Evolutionary conservation across 495 filamentous ascomycete species (phyloP).

Genomic region (Ramalina intermedia): DNA sequence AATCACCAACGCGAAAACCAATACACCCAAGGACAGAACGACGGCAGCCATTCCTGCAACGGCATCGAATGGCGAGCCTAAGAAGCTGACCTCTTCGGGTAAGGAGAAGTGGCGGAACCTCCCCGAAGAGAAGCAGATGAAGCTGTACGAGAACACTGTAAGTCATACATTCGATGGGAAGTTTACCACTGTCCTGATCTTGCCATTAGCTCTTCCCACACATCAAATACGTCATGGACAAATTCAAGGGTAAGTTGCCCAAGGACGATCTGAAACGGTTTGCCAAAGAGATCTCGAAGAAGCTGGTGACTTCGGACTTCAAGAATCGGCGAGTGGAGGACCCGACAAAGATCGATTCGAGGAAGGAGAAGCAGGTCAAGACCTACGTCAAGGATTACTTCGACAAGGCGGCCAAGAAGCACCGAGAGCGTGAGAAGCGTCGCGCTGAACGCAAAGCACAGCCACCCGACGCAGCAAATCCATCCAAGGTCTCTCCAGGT

Average conservation of each 20-base stretch:
- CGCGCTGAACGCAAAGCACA: slow-evolving; percentile 37
- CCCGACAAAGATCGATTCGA: slow-evolving; percentile 62
- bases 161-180: slow-evolving; percentile 14
- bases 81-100: slow-evolving; percentile 47
- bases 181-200: neutral
- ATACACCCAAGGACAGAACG: slow-evolving; percentile 48
- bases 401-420: slow-evolving; percentile 68
- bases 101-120: slow-evolving; percentile 69
- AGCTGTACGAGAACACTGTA: slow-evolving; percentile 84
- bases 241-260: slow-evolving; percentile 69
- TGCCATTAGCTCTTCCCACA: slow-evolving; percentile 55
- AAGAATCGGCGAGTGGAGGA: slow-evolving; percentile 73
- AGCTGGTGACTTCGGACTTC: slow-evolving; percentile 76
- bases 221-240: slow-evolving; percentile 71
- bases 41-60: slow-evolving; percentile 36
- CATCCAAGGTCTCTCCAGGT: neutral
- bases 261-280: slow-evolving; percentile 80
- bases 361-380: slow-evolving; percentile 69
- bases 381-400: slow-evolving; percentile 71
- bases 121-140: slow-evolving; percentile 75
- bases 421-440: slow-evolving; percentile 49
- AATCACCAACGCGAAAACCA: slow-evolving; percentile 54
- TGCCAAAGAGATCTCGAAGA: slow-evolving; percentile 74
- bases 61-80: slow-evolving; percentile 28
- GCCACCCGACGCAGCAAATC: slow-evolving; percentile 1